Percentiles rank a stretch among this genome's conserved stretches.
Evolutionary conservation across 371 early-diverging fungal species (phyloP).

Genomic region (Mortierella sp.): DNA sequence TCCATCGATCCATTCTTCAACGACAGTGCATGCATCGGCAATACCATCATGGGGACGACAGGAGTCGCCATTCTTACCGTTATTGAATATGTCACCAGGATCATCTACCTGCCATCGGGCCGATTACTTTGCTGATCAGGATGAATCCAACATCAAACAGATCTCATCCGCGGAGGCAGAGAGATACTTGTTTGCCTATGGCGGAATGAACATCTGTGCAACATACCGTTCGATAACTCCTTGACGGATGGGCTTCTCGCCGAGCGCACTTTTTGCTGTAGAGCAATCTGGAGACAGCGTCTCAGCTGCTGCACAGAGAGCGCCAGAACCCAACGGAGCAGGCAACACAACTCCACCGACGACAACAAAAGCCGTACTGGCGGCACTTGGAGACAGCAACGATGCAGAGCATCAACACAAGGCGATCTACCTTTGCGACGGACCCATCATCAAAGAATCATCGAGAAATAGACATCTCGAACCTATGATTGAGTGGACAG

Average conservation of each 20-base stretch:
- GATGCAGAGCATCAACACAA: neutral
- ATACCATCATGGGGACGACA: neutral
- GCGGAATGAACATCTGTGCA: slow-evolving; percentile 40
- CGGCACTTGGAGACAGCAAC: neutral
- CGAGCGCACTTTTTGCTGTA: neutral
- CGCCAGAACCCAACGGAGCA: neutral
- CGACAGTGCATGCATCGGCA: neutral
- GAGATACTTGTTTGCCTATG: neutral
- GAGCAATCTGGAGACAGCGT: neutral
- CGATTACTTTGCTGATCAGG: slow-evolving; percentile 10
- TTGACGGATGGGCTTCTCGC: neutral
- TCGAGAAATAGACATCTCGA: slow-evolving; percentile 2
- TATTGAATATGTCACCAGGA: neutral
- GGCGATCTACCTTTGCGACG: neutral
- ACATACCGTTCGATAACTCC: neutral
- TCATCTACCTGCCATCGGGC: neutral
- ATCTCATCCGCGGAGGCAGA: neutral
- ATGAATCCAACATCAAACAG: slow-evolving; percentile 20
- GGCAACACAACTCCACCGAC: neutral
- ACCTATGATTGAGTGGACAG: neutral
- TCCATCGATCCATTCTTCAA: neutral
- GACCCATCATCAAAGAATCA: neutral
- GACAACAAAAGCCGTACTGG: neutral
- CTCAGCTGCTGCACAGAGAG: neutral
- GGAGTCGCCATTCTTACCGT: neutral